phyloP scores from a whole-genome alignment of 495 filamentous ascomycete species.

The Schizothecium vesticola region DNA sequence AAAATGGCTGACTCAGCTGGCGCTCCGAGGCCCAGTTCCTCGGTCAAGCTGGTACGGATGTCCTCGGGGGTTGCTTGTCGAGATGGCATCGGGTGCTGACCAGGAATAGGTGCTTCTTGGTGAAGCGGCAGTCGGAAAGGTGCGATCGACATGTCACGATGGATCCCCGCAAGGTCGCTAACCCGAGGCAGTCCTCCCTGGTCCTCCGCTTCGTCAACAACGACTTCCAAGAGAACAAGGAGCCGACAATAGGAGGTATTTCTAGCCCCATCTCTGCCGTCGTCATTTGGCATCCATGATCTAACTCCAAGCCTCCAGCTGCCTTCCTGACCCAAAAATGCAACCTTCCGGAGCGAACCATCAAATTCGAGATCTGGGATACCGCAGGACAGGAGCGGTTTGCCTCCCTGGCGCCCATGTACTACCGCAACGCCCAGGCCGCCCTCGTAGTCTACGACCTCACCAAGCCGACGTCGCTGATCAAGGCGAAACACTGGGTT shows the following conservation, averaged over 20 bases:
- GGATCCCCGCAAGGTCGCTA: not conserved
- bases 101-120: conserved; percentile 62
- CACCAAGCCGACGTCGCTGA: conserved; percentile 90
- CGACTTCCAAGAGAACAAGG: conserved; percentile 99
- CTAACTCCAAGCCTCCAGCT: conserved; percentile 46
- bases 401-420: conserved; percentile 95
- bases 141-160: conserved; percentile 35
- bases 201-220: conserved; percentile 99
- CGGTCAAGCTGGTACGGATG: conserved; percentile 74
- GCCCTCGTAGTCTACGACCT: conserved; percentile 99
- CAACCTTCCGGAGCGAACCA: conserved; percentile 88
- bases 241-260: conserved; percentile 97
- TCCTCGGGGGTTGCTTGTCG: not conserved
- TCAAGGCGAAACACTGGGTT: conserved; percentile 98
- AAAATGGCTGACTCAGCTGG: conserved; percentile 50
- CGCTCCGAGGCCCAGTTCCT: conserved; percentile 92
- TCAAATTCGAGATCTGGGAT: conserved; percentile 99
- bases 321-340: conserved; percentile 99
- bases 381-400: conserved; percentile 98
- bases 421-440: conserved; percentile 98
- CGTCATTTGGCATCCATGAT: not conserved
- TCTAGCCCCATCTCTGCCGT: not conserved
- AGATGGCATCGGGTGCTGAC: not conserved
- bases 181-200: conserved; percentile 71
- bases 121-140: conserved; percentile 97